A percentile compares a stretch with the other conserved stretches of the same genome.
These are phyloP conservation scores for Nymphaea colorata DNA, from an alignment of 164 flowering plant species.

Conservation along the genomic window DNA sequence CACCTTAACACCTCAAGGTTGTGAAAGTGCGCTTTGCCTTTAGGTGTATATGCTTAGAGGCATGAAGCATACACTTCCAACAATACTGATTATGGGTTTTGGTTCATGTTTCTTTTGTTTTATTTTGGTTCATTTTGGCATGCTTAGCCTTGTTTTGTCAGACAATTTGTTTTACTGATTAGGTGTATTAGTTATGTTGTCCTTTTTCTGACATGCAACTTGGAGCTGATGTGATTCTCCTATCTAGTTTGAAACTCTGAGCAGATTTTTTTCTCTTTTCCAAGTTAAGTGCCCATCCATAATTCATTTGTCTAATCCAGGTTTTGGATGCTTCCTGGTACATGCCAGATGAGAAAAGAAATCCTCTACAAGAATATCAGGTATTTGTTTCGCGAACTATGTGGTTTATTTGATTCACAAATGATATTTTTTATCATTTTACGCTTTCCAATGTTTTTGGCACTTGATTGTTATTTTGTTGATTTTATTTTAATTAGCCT, in stretches of 20 bases:
- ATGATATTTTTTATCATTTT: too few species aligned
- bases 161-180: too few species aligned
- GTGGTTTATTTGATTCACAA: background rate
- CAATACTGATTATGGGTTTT: too few species aligned
- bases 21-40: too few species aligned
- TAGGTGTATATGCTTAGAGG: too few species aligned
- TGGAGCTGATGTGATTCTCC: background rate
- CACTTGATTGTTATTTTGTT: too few species aligned
- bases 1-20: too few species aligned
- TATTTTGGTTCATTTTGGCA: background rate
- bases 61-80: too few species aligned
- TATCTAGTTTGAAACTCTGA: too few species aligned
- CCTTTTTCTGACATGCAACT: background rate
- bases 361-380: constrained; percentile 97
- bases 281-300: background rate
- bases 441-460: too few species aligned
- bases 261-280: too few species aligned
- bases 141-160: background rate
- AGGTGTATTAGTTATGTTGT: background rate
- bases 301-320: constrained; percentile 19
- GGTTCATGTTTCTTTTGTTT: background rate
- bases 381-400: constrained; percentile 18
- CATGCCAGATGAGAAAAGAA: constrained; percentile 97
- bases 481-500: too few species aligned
- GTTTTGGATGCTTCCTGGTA: constrained; percentile 99